Percentiles rank a stretch among this genome's conserved stretches.
Conservation (phyloP, 108 stramenopile species). For the Epipyxis sp. region DNA sequence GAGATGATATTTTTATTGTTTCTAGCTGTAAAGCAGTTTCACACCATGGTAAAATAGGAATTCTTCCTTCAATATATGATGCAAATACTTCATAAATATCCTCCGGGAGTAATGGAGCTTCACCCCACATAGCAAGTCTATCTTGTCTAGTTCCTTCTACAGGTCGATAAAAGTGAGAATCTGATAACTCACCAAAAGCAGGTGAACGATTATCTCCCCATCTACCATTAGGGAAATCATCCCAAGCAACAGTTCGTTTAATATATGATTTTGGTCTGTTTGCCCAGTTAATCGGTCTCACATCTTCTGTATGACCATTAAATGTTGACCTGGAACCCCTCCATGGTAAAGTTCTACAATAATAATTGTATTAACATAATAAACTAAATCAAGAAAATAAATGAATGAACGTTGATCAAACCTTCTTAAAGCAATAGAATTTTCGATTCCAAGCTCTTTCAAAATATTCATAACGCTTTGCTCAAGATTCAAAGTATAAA, state of each 20-base stretch:
- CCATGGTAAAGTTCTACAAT: conserved; percentile 21
- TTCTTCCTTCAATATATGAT: conserved; percentile 76
- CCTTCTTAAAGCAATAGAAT: conserved; percentile 27
- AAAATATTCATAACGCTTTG: conserved; percentile 73
- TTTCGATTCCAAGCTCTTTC: conserved; percentile 50
- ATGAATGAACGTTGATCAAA: too few species aligned
- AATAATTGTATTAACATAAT: too few species aligned
- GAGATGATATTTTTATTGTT: conserved; percentile 70
- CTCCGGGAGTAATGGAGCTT: conserved; percentile 62
- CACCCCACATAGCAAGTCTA: conserved; percentile 82
- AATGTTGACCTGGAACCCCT: conserved; percentile 15
- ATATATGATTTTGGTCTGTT: conserved; percentile 90
- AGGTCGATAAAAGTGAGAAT: conserved; percentile 66
- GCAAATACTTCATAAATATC: conserved; percentile 91
- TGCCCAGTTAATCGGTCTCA: conserved; percentile 96
- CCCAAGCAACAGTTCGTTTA: conserved; percentile 88
- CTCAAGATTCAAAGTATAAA: conserved; percentile 91
- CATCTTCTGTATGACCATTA: conserved; percentile 67
- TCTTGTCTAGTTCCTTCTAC: conserved; percentile 75
- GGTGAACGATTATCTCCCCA: conserved; percentile 84
- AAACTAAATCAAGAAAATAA: conserved; percentile 5
- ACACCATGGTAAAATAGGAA: conserved; percentile 90
- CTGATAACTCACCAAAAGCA: conserved; percentile 85
- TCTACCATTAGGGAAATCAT: conserved; percentile 87
- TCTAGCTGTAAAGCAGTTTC: conserved; percentile 87